phyloP scores from a whole-genome alignment of 345 rosid genomes.

The Citrus medica region DNA sequence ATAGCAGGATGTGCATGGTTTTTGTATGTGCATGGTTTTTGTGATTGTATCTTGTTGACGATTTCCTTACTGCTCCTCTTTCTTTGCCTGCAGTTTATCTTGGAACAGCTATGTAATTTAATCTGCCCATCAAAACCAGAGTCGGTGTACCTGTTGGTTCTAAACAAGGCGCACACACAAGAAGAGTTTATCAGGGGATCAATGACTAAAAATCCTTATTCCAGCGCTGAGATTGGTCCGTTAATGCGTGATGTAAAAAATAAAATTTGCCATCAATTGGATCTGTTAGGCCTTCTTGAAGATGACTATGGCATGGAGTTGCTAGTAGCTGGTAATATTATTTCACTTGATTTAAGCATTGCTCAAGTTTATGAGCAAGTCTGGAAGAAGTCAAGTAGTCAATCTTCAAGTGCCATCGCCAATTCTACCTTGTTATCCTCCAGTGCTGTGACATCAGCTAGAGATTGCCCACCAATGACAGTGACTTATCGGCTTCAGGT shows the following conservation, averaged over 20 bases:
- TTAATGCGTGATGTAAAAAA: conserved; percentile 99
- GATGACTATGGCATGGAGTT: conserved; percentile 99
- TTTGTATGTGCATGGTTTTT: background rate
- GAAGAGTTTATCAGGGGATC: conserved; percentile 99
- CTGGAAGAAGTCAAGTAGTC: conserved; percentile 89
- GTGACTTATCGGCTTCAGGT: conserved; percentile 99
- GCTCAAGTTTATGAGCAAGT: conserved; percentile 98
- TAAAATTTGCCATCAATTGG: conserved; percentile 94
- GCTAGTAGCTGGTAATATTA: conserved; percentile 95
- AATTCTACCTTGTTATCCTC: conserved; percentile 62
- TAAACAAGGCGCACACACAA: conserved; percentile 95
- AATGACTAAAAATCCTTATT: conserved; percentile 97
- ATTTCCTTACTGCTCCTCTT: conserved; percentile 18
- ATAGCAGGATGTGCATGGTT: background rate
- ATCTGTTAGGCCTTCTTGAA: conserved; percentile 79
- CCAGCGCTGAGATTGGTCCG: conserved; percentile 96
- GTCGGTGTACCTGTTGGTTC: conserved; percentile 77
- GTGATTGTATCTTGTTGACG: background rate
- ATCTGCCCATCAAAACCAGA: conserved; percentile 98
- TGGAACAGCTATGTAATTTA: conserved; percentile 98
- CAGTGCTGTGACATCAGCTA: conserved; percentile 47
- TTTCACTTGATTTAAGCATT: conserved; percentile 93
- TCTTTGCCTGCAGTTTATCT: conserved; percentile 72
- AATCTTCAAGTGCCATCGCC: conserved; percentile 59
- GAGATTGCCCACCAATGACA: conserved; percentile 93